Evolutionary conservation across 2,329 filamentous ascomycete genomes (phyloP), one percentile per base, ranked within the genome.

Genomic region (Cercospora sp.): DNA sequence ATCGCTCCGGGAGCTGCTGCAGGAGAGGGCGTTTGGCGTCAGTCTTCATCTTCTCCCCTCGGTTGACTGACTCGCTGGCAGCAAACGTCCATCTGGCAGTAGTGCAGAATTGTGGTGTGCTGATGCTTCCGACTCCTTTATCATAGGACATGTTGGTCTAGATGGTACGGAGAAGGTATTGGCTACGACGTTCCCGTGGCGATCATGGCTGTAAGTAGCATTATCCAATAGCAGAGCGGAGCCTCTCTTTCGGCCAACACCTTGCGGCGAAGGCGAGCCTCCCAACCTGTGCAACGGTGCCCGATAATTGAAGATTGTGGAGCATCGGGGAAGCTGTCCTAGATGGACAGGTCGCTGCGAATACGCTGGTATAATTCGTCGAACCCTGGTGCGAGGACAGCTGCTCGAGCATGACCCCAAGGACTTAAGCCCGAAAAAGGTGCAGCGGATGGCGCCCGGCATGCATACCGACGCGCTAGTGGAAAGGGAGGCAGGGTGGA

Each of bases 1-100:
- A 31, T 51, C 33, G 60, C 60, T 45, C 23, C 60, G 60, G 39
- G 20, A 62, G 42, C 60, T 62, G 33, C 60, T 62, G 60, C 60
- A 62, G 60, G 60, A 45, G 60, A 39, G 28, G 5, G 28, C 18
- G 10, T 33, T 23, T 61, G 30, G 59, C 59, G 53, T 30, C 12
- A 58, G 26, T 58, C 30, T n/a, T 30, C 53, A 58, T 61, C 23
- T 28, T 26, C 7, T 36, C 33, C 18, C 33, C 36, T 31, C 30
- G 53, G 55, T 58, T 13, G 55, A 9, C 28, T 33, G 55, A 59
- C 55, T 59, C 55, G 55, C 30, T 53, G 48, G 48, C 55, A 33
- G 55, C 16, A 31, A 20, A 59, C 26, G 31, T 59, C n/a, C 55
- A 20, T 59, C 30, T 20, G 16, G 3, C 6, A 16, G 55, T n/a